These are phyloP conservation scores for Hyaloraphidium curvatum DNA, from an alignment of 192 early-diverging fungal genomes.

Conservation along the genomic window DNA sequence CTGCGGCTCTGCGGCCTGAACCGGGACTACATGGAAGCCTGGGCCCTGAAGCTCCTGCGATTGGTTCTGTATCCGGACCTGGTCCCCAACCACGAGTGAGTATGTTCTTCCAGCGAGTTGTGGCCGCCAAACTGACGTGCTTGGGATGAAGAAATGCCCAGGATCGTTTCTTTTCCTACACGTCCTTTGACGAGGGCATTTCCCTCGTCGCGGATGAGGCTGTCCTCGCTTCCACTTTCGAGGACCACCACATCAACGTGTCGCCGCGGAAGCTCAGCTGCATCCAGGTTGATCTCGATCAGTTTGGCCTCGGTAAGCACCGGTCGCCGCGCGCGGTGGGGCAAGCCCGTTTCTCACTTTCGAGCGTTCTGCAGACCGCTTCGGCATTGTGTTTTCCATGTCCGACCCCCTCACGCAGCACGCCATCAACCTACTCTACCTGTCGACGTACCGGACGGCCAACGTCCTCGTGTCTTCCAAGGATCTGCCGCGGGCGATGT, in stretches of 20 bases:
- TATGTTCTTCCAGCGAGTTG: no score
- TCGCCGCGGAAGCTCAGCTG: no score
- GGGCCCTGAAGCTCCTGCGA: slow-evolving; percentile 32
- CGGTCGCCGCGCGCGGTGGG: not conserved
- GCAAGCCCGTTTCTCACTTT: no score
- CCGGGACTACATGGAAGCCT: slow-evolving; percentile 31
- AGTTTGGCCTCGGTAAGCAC: slow-evolving; percentile 23
- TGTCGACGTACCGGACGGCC: slow-evolving; percentile 44
- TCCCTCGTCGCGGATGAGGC: slow-evolving; percentile 40
- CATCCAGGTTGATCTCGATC: slow-evolving; percentile 43
- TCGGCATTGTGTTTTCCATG: slow-evolving; percentile 48
- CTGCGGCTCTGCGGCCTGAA: slow-evolving; percentile 42
- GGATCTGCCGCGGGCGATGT: not conserved
- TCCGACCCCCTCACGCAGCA: slow-evolving; percentile 31
- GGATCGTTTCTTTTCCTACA: slow-evolving; percentile 45
- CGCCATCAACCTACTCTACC: slow-evolving; percentile 38
- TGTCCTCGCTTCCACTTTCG: slow-evolving; percentile 29
- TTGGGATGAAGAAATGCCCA: no score
- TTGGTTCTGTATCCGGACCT: slow-evolving; percentile 37
- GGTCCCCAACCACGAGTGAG: no score
- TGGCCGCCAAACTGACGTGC: no score
- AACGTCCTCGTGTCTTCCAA: slow-evolving; percentile 31
- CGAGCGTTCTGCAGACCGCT: slow-evolving; percentile 22
- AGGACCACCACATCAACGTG: slow-evolving; percentile 21
- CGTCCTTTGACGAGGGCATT: slow-evolving; percentile 38